Conservation (phyloP, 495 filamentous ascomycete genomes). For the Tuber melanosporum region DNA sequence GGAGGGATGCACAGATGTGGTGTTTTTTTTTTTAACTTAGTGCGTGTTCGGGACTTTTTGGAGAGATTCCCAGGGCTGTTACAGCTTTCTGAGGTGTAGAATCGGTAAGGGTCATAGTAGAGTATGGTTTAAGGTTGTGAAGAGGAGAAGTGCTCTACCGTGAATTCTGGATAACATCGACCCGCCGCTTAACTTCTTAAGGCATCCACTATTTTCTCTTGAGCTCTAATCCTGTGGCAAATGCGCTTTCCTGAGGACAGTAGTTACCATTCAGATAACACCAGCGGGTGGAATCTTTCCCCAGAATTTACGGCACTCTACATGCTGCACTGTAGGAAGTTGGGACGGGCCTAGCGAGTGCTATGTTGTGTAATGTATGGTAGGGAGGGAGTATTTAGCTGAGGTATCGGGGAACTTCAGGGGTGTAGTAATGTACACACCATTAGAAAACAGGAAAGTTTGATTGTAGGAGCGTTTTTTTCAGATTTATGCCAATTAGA, state of each 20-base stretch:
- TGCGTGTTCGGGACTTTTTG: background rate
- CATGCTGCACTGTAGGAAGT: background rate
- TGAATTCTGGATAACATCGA: too few relatives aligned
- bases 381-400: background rate
- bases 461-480: background rate
- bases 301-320: background rate
- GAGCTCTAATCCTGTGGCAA: too few relatives aligned
- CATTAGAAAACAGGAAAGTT: background rate
- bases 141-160: background rate
- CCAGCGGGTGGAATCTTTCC: too few relatives aligned
- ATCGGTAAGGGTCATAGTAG: background rate
- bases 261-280: too few relatives aligned
- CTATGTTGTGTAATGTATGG: background rate
- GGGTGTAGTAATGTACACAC: background rate
- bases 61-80: too few relatives aligned
- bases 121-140: background rate
- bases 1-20: background rate
- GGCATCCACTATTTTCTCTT: too few relatives aligned
- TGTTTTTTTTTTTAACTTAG: background rate
- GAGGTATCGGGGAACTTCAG: background rate
- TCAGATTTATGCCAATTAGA: background rate
- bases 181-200: too few relatives aligned
- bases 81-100: background rate
- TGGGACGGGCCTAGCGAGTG: background rate
- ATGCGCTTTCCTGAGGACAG: too few relatives aligned